These are phyloP conservation scores for Blumeria graminis DNA, from an alignment of 2,329 filamentous ascomycete genomes.

Conservation along the genomic window DNA sequence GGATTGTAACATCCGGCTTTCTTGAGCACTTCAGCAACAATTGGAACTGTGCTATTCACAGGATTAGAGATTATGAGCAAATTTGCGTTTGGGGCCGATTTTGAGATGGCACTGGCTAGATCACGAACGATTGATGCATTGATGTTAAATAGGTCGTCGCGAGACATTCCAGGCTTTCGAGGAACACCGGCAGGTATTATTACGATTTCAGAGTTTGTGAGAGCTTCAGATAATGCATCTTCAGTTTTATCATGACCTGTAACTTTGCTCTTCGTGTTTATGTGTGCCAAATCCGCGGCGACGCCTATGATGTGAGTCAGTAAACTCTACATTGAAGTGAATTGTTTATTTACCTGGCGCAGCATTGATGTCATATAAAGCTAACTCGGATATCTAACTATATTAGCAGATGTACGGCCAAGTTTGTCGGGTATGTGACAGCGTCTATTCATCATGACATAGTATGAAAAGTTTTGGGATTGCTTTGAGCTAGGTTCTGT, in stretches of 20 bases:
- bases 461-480: no score
- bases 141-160: constrained; percentile 99
- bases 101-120: constrained; percentile 81
- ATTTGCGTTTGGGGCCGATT: constrained; percentile 76
- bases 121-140: constrained; percentile 98
- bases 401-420: neutral
- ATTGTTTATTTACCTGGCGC: constrained; percentile 47
- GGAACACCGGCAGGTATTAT: constrained; percentile 96
- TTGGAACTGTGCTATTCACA: constrained; percentile 98
- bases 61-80: constrained; percentile 97
- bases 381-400: constrained; percentile 40
- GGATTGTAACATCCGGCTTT: constrained; percentile 88
- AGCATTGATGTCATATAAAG: constrained; percentile 92
- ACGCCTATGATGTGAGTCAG: constrained; percentile 39
- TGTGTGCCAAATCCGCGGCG: constrained; percentile 90
- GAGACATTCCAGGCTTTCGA: constrained; percentile 90
- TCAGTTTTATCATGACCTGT: constrained; percentile 66
- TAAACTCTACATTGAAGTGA: neutral
- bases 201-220: constrained; percentile 79
- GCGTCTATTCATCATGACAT: no score
- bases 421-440: neutral
- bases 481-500: no score
- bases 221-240: constrained; percentile 48
- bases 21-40: constrained; percentile 95
- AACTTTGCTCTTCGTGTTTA: constrained; percentile 96